Evolutionary conservation across 2,329 filamentous ascomycete genomes (phyloP), one percentile per base, ranked within the genome.

Genomic region (Cucurbitaria berberidis): DNA sequence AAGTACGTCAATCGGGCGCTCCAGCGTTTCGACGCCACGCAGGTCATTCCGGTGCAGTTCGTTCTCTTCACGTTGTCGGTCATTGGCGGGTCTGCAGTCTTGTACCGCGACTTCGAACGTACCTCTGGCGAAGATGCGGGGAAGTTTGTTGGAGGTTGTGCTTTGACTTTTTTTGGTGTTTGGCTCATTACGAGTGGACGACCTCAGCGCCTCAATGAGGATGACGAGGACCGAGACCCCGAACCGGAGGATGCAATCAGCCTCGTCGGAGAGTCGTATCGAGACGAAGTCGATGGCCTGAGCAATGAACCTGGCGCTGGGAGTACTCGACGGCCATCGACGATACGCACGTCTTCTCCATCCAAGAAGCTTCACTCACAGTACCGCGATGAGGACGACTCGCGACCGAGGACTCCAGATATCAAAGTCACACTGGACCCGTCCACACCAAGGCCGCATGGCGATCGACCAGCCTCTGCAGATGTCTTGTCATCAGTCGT

Each of bases 11-110:
- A 98, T 78, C 90, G 86, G 45, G 88, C 89, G 1, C 81, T 99
- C 46, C 93, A 97, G 73, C 87, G 90, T 41, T 99, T 98, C 78
- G 91, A 97, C 74, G 96, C 95, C 6, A 99, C 95, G 0, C 92
- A 97, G 73, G 95, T 99, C 63, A 99, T 99, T 59, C 95, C 95
- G 0, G 95, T 95, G 13, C 95, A 99, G 69, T 99, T 99, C 66
- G 95, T 99, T 44, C 85, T 96, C 59, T 99, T 99, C 74, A 99
- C 95, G 0, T 82, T 99, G 7, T 96, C 90, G 5, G 95, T 98
- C 58, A 98, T 99, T 64, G 82, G 96, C 45, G 95, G 95, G 51
- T 97, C 93, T 67, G 93, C 93, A 1, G 83, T 99, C 8, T 78
- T 99, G 5, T 99, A 98, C 72, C 88, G 93, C 44, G 95, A 99